Evolutionary conservation across 2,329 filamentous ascomycete species (phyloP), one percentile per base, ranked within the genome.

Genomic region (Botrytis tulipae): DNA sequence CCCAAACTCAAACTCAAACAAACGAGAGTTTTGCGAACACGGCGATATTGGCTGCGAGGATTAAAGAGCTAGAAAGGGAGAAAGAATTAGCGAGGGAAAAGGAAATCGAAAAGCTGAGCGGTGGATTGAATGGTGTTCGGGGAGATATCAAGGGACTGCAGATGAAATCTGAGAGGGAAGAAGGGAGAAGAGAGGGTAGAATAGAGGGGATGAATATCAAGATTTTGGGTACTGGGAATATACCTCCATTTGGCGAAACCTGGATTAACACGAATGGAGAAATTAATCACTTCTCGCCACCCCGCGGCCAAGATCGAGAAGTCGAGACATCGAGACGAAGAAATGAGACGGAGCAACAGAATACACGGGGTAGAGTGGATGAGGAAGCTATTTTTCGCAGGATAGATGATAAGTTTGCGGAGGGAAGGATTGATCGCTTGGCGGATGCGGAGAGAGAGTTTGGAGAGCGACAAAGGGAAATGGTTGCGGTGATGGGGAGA

Each of bases 11-110:
- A 40, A 25, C 68, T 1, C 57, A 44, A 35, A 40, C 37, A 29
- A 35, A 37, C 32, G 22, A 51, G 20, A 35, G 14, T 59, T 40
- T 25, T 22, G 16, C 48, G 22, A n/a, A 14, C 29, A 35, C 51
- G 35, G 18, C 51, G 2, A 40, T 40, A 4, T 18, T 70, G 10
- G 68, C 51, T 0, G 68, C 68, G 12, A 35, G 68, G 22, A 60
- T 70, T 2, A 63, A 63, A 48, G 42, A 70, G 44, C 18, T 59
- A 22, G 46, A 72, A 16, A 66, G 3, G 35, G 70, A 72, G 37
- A 46, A 25, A 16, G 60, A 66, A 60, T 3, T 42, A 3, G 35
- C 35, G 16, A 40, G 42, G 18, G 60, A 67, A 7, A 46, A 20
- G 25, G 70, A 40, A 40, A 40, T 42, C 7, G 60, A 63, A 25